A percentile compares a stretch with the other conserved stretches of the same genome.
phyloP scores from a whole-genome alignment of 1,284 basidiomycete genomes.

The Irpex sp. region DNA sequence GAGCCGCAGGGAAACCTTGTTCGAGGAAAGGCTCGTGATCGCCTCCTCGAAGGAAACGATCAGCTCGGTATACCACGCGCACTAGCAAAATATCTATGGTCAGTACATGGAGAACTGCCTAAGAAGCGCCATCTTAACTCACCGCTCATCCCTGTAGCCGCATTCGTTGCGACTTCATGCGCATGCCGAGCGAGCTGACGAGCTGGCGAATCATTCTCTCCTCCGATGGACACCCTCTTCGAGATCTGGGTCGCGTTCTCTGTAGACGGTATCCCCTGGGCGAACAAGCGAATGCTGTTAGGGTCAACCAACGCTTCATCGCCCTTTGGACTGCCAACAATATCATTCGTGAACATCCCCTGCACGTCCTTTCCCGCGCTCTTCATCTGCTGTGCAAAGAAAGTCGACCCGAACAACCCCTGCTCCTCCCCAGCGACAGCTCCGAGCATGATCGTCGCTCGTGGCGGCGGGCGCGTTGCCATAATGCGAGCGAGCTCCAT shows the following conservation, averaged over 20 bases:
- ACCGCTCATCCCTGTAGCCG: conserved; percentile 46
- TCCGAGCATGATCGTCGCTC: conserved; percentile 49
- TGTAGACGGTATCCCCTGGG: conserved; percentile 43
- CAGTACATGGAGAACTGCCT: neutral
- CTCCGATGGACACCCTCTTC: conserved; percentile 37
- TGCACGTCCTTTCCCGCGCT: conserved; percentile 44
- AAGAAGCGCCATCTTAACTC: conserved; percentile 12
- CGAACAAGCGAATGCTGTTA: conserved; percentile 46
- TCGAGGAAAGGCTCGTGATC: conserved; percentile 50
- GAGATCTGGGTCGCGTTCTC: conserved; percentile 35
- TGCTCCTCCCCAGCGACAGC: conserved; percentile 54
- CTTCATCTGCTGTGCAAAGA: conserved; percentile 41
- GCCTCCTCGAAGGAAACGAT: conserved; percentile 50
- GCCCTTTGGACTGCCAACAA: conserved; percentile 46
- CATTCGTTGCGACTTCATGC: conserved; percentile 44
- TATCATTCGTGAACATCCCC: conserved; percentile 52
- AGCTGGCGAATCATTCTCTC: conserved; percentile 50
- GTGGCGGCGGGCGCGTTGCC: conserved; percentile 36
- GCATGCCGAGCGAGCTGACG: conserved; percentile 48
- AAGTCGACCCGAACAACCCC: conserved; percentile 43
- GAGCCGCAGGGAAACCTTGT: conserved; percentile 46
- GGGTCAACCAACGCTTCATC: conserved; percentile 43
- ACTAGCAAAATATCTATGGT: conserved; percentile 20
- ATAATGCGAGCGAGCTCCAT: conserved; percentile 49
- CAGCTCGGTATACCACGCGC: conserved; percentile 44